Evolutionary conservation across 192 early-diverging fungal species (phyloP).

Genomic region (Backusella circina): DNA sequence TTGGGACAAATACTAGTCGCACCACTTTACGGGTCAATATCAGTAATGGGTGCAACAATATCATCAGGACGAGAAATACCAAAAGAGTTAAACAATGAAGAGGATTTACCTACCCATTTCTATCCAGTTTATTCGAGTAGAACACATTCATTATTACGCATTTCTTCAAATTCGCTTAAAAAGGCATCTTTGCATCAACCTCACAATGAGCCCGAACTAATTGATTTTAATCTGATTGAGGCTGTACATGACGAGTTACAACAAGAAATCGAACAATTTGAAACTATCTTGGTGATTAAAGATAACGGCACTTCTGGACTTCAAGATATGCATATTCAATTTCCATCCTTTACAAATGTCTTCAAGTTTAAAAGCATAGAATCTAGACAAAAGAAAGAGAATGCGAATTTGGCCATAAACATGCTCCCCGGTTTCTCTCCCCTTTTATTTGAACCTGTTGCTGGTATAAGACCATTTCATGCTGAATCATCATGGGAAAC

Average conservation of each 20-base stretch:
- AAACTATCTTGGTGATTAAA: slow-evolving; percentile 35
- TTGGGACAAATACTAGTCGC: slow-evolving; percentile 44
- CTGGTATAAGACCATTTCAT: slow-evolving; percentile 28
- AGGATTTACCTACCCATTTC: slow-evolving; percentile 28
- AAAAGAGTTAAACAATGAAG: neutral
- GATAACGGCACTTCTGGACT: slow-evolving; percentile 42
- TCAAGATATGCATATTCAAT: slow-evolving; percentile 37
- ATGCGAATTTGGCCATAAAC: neutral
- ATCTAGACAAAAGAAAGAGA: neutral
- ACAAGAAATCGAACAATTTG: neutral
- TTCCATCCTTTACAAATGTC: slow-evolving; percentile 46
- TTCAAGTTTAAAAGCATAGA: slow-evolving; percentile 30
- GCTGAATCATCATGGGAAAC: slow-evolving; percentile 41
- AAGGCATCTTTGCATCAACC: slow-evolving; percentile 15
- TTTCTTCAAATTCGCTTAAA: neutral
- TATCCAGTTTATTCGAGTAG: slow-evolving; percentile 42
- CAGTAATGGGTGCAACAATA: slow-evolving; percentile 39
- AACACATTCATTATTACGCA: slow-evolving; percentile 40
- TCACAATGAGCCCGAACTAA: slow-evolving; percentile 8
- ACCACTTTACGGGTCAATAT: slow-evolving; percentile 39
- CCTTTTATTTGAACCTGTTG: slow-evolving; percentile 28
- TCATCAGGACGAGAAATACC: neutral
- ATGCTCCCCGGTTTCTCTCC: slow-evolving; percentile 47
- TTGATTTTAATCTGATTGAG: slow-evolving; percentile 8
- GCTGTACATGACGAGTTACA: slow-evolving; percentile 1